Evolutionary conservation across 2,329 filamentous ascomycete species (phyloP).

Genomic region (Alternaria solani): DNA sequence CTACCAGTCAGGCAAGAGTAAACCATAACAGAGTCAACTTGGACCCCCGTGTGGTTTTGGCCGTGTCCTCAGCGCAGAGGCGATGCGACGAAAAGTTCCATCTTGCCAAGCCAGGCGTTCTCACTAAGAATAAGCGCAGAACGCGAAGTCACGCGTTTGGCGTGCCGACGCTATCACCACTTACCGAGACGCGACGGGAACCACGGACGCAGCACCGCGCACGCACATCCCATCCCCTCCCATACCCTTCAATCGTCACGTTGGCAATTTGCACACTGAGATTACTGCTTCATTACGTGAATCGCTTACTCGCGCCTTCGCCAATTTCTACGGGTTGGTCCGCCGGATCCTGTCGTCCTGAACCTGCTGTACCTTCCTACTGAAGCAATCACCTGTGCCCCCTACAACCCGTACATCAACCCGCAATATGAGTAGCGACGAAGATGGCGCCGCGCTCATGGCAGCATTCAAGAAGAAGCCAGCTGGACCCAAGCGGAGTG

Average conservation of each 20-base stretch:
- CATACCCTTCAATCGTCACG: not conserved
- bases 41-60: not conserved
- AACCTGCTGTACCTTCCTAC: not conserved
- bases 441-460: conserved; percentile 37
- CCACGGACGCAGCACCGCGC: not conserved
- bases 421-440: conserved; percentile 36
- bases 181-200: not conserved
- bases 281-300: not conserved
- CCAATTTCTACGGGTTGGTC: not conserved
- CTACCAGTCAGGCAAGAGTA: conserved; percentile 25
- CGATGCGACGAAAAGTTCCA: conserved; percentile 14
- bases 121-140: conserved; percentile 8
- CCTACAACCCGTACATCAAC: not conserved
- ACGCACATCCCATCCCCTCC: not conserved
- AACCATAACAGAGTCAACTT: conserved; percentile 29
- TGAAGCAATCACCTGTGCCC: not conserved
- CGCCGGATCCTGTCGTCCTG: not conserved
- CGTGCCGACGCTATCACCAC: not conserved
- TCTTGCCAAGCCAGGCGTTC: conserved; percentile 10
- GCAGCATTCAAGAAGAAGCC: conserved; percentile 36
- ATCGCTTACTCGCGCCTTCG: not conserved
- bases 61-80: not conserved
- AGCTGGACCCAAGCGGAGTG: not conserved
- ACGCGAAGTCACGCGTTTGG: conserved; percentile 26
- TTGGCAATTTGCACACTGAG: fast-evolving